phyloP scores from a whole-genome alignment of 805 yeast genomes.

The Ogataea minuta region DNA sequence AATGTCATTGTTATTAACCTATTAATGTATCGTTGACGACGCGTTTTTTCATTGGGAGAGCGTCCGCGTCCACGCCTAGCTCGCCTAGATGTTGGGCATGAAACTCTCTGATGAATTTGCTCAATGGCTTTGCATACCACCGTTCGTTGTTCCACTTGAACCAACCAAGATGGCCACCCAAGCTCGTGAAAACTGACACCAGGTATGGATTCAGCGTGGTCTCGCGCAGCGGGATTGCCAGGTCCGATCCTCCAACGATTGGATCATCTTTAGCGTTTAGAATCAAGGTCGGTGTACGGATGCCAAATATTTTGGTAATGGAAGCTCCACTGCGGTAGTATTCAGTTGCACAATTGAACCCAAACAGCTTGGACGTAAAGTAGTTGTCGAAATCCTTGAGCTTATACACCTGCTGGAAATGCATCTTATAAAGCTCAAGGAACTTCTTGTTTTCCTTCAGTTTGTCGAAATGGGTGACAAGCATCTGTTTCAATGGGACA shows the following conservation, averaged over 20 bases:
- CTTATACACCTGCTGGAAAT: conserved; percentile 23
- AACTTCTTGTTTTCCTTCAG: conserved; percentile 33
- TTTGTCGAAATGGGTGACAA: conserved; percentile 41
- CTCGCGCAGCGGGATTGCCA: conserved; percentile 50
- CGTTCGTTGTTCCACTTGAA: conserved; percentile 56
- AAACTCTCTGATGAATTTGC: conserved; percentile 35
- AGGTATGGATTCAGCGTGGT: conserved; percentile 57
- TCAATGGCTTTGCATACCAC: conserved; percentile 61
- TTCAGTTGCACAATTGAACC: conserved; percentile 59
- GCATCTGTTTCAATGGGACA: conserved; percentile 41
- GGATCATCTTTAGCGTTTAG: conserved; percentile 77
- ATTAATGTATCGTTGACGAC: conserved; percentile 20
- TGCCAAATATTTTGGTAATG: conserved; percentile 44
- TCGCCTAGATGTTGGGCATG: conserved; percentile 15
- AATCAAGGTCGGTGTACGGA: conserved; percentile 62
- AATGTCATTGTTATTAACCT: conserved; percentile 8
- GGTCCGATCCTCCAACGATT: conserved; percentile 47
- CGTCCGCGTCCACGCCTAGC: conserved; percentile 6
- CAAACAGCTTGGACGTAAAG: conserved; percentile 65
- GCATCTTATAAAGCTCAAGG: conserved; percentile 20
- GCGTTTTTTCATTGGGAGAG: conserved; percentile 15
- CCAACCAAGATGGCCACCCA: conserved; percentile 88
- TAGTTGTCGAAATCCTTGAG: conserved; percentile 60
- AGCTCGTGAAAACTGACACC: conserved; percentile 53
- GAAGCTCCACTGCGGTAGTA: conserved; percentile 69